Percentiles rank a stretch among this genome's conserved stretches.
These are phyloP conservation scores for Pyrenochaeta sp. DNA, from an alignment of 2,329 filamentous ascomycete genomes.

Conservation along the genomic window DNA sequence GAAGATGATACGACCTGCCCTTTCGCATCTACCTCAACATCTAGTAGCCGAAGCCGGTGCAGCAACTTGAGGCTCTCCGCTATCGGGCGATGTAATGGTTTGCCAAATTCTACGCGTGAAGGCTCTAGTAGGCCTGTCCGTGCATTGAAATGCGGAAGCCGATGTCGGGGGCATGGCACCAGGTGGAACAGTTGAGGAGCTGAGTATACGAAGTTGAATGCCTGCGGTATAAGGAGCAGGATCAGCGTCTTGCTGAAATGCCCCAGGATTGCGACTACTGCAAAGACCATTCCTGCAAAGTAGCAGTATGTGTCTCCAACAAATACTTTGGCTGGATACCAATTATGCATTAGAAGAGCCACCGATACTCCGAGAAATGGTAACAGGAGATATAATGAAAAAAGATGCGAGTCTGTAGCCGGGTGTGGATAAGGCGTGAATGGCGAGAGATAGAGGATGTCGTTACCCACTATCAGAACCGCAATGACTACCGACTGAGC, in stretches of 20 bases:
- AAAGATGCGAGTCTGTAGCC: conserved; percentile 92
- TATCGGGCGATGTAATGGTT: conserved; percentile 72
- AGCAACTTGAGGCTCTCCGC: conserved; percentile 72
- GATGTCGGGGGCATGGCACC: conserved; percentile 90
- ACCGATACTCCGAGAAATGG: conserved; percentile 93
- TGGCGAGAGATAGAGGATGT: conserved; percentile 79
- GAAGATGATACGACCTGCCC: conserved; percentile 79
- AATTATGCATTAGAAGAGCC: conserved; percentile 89
- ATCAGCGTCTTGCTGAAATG: conserved; percentile 98
- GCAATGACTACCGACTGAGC: conserved; percentile 93
- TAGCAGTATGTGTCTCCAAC: conserved; percentile 99
- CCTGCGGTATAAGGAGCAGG: conserved; percentile 88
- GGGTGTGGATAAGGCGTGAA: conserved; percentile 84
- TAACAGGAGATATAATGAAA: conserved; percentile 92
- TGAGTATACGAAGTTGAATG: conserved; percentile 96
- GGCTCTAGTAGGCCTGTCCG: conserved; percentile 85
- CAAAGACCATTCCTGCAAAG: conserved; percentile 98
- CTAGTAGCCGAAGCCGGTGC: conserved; percentile 71
- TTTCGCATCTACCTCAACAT: conserved; percentile 70
- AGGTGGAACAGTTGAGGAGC: conserved; percentile 88
- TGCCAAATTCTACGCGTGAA: conserved; percentile 77
- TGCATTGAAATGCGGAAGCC: conserved; percentile 87
- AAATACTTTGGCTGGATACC: conserved; percentile 94
- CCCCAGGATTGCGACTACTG: conserved; percentile 92
- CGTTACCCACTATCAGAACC: conserved; percentile 82